phyloP scores from a whole-genome alignment of 805 yeast species.

The Tetrapisispora pingtungensis region DNA sequence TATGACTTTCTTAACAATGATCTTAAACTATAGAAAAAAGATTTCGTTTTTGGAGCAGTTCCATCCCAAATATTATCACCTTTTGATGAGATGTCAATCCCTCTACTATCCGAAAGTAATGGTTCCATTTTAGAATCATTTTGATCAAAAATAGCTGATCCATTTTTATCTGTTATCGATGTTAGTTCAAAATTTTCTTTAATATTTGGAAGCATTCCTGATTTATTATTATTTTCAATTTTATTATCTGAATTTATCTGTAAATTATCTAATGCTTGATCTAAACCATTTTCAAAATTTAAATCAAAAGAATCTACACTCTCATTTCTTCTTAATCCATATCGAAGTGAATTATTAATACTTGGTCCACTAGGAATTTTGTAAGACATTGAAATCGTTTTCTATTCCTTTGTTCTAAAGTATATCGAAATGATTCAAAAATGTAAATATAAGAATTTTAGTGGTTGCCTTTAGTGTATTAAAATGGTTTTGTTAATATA shows the following conservation, averaged over 20 bases:
- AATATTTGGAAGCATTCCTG: constrained; percentile 9
- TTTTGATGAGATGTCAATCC: neutral
- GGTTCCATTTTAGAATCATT: neutral
- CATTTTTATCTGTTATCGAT: constrained; percentile 11
- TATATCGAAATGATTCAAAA: too few relatives aligned
- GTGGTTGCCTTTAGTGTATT: too few relatives aligned
- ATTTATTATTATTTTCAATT: constrained; percentile 18
- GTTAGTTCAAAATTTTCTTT: constrained; percentile 25
- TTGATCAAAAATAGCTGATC: neutral
- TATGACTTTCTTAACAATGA: neutral
- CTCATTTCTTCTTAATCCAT: constrained; percentile 2
- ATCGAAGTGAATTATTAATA: neutral
- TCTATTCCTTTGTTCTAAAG: too few relatives aligned
- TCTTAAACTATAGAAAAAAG: neutral
- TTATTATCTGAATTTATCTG: constrained; percentile 31
- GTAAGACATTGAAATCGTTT: neutral
- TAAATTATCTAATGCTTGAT: constrained; percentile 49
- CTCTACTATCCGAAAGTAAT: neutral
- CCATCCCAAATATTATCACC: neutral
- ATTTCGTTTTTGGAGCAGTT: neutral
- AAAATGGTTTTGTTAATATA: too few relatives aligned
- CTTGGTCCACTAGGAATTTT: neutral
- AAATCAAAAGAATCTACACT: constrained; percentile 45
- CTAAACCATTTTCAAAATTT: constrained; percentile 49
- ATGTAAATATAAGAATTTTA: neutral